Base-by-base conservation (phyloP, 1,284 basidiomycete genomes). In the Rhodotorula sp. region DNA sequence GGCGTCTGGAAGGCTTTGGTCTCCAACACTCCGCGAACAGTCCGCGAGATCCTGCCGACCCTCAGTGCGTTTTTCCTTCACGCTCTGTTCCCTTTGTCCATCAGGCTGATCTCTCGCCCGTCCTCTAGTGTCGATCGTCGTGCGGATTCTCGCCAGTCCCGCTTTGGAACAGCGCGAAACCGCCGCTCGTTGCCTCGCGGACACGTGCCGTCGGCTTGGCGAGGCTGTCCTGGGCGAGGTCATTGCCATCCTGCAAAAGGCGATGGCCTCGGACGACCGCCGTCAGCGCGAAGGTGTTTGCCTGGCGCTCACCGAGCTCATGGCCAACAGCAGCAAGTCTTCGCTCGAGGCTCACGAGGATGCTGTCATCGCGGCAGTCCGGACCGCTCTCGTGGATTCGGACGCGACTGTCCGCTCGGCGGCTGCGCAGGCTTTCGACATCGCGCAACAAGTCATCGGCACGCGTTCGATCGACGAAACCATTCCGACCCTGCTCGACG, bases 1-100 rank as follows among this genome's bases (percentile, higher is more conserved):
- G 93, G 95, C 75, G 97, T 98, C 75, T 99, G 96, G 96, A 99
- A 99, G 82, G 95, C 92, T 2, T 84, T 99, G 73, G 95, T 99
- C 37, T 87, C 93, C 81, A 99, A 84, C 80, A 81, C 82, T 72
- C 82, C 81, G 66, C 78, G 82, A 55, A 76, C 82, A 86, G 94
- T 96, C n/a, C 88, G 95, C 74, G 96, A 99, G 80, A 91, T 99
- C 70, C 84, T 99, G 60, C 89, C 92, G 2, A 88, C 92, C 67
- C 87, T 99, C 77, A 86, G 97, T 75, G 84, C 85, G 75, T 88
- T 33, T 26, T 24, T 20, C 22, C 29, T 46, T 42, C 12, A 15
- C 14, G 8, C 10, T 22, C 29, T 26, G 53, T 29, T 17, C 49
- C 37, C 17, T n/a, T 42, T 24, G 37, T 0, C 10, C 1, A 24